These are phyloP conservation scores for Cupressus sempervirens DNA, from an alignment of 75 land plant species.

Conservation along the genomic window DNA sequence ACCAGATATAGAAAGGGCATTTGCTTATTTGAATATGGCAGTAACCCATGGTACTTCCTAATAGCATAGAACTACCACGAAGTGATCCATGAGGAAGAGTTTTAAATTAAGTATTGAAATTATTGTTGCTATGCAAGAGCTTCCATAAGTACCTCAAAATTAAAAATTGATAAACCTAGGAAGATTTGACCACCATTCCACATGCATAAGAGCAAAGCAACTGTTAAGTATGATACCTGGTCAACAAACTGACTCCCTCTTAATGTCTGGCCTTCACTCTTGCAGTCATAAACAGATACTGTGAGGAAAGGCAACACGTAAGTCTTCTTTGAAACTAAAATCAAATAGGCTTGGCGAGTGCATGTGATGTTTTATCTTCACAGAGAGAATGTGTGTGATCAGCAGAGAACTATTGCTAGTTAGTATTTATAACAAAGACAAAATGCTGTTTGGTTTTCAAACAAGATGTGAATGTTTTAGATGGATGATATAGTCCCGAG, in stretches of 20 bases:
- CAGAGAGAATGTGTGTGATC: background rate
- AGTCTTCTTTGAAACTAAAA: conserved; percentile 46
- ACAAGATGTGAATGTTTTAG: background rate
- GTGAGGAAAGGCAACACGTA: conserved; percentile 79
- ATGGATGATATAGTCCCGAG: background rate
- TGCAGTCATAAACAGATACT: conserved; percentile 85
- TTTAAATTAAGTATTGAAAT: conserved; percentile 40
- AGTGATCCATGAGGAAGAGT: conserved; percentile 79
- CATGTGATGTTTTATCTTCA: background rate
- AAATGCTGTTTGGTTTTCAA: background rate
- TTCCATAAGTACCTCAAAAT: conserved; percentile 50
- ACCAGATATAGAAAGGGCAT: conserved; percentile 6
- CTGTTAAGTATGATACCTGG: conserved; percentile 7
- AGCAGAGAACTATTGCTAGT: background rate
- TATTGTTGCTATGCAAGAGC: conserved; percentile 69
- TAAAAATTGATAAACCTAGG: conserved; percentile 57
- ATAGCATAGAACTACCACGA: conserved; percentile 34
- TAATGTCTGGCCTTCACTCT: conserved; percentile 88
- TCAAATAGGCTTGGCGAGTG: background rate
- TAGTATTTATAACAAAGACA: background rate
- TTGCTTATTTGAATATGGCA: conserved; percentile 31
- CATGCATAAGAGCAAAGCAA: conserved; percentile 31
- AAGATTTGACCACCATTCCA: conserved; percentile 55
- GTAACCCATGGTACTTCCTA: conserved; percentile 69
- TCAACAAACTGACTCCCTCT: conserved; percentile 64